These are phyloP conservation scores for Puccinia horiana DNA, from an alignment of 1,284 basidiomycete genomes.

Conservation along the genomic window DNA sequence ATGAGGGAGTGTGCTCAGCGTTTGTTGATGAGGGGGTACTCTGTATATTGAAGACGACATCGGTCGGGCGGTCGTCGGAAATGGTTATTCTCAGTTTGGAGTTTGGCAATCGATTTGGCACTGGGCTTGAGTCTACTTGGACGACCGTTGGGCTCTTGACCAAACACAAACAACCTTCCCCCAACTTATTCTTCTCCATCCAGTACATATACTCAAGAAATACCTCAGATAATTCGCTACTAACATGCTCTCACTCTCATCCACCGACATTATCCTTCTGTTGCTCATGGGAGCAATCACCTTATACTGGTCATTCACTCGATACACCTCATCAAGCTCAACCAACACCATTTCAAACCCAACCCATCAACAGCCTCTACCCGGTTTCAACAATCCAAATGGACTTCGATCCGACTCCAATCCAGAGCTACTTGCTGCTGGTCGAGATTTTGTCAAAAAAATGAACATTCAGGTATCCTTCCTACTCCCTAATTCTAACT, in stretches of 20 bases:
- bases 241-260: conserved; percentile 18
- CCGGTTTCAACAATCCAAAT: conserved; percentile 8
- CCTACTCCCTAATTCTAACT: neutral
- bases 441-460: conserved; percentile 35
- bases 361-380: neutral
- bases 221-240: neutral
- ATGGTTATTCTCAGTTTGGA: no score
- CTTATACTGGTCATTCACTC: conserved; percentile 16
- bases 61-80: no score
- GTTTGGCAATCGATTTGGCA: no score
- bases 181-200: neutral
- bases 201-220: neutral
- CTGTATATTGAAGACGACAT: no score
- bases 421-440: conserved; percentile 6
- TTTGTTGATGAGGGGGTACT: no score
- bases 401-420: neutral
- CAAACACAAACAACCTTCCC: no score
- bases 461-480: conserved; percentile 28
- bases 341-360: neutral
- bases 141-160: no score
- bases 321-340: conserved; percentile 9
- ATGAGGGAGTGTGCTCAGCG: no score
- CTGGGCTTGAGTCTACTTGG: no score
- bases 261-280: conserved; percentile 22
- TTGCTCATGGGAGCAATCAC: neutral